phyloP scores from a whole-genome alignment of 1,139 yeast species.

The Pneumocystis wakefieldiae region DNA sequence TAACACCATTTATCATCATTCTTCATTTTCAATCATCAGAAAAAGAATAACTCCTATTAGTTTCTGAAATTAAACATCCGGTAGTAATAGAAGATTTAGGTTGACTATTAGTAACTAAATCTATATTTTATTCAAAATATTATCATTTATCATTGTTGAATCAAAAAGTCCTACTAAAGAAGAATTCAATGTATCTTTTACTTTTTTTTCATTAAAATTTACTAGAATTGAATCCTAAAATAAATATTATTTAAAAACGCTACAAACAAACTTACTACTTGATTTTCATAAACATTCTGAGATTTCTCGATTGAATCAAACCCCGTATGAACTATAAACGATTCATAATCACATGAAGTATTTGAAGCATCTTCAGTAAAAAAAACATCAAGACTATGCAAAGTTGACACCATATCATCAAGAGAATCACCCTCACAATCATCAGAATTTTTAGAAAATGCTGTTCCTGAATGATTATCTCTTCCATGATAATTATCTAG shows the following conservation, averaged over 20 bases:
- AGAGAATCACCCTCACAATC: conserved; percentile 24
- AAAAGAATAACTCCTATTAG: neutral
- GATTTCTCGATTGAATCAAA: conserved; percentile 48
- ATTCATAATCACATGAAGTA: conserved; percentile 19
- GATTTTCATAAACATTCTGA: conserved; percentile 65
- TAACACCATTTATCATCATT: neutral
- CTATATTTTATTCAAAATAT: neutral
- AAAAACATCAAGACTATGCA: conserved; percentile 84
- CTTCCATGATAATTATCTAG: conserved; percentile 16
- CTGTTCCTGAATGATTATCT: conserved; percentile 11
- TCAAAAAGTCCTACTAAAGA: neutral
- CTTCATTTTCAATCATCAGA: neutral
- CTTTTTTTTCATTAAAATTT: neutral
- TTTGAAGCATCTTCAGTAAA: conserved; percentile 51
- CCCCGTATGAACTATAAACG: conserved; percentile 30
- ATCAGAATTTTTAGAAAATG: conserved; percentile 16
- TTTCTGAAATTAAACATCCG: neutral
- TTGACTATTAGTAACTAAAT: neutral
- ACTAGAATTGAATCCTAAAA: neutral
- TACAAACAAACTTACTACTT: conserved; percentile 30
- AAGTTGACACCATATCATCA: conserved; percentile 92
- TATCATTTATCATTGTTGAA: neutral
- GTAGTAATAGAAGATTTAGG: neutral
- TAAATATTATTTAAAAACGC: neutral
- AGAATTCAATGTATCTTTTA: neutral